Conservation (phyloP, 345 rosid genomes). For the Rhizophora mangle region DNA sequence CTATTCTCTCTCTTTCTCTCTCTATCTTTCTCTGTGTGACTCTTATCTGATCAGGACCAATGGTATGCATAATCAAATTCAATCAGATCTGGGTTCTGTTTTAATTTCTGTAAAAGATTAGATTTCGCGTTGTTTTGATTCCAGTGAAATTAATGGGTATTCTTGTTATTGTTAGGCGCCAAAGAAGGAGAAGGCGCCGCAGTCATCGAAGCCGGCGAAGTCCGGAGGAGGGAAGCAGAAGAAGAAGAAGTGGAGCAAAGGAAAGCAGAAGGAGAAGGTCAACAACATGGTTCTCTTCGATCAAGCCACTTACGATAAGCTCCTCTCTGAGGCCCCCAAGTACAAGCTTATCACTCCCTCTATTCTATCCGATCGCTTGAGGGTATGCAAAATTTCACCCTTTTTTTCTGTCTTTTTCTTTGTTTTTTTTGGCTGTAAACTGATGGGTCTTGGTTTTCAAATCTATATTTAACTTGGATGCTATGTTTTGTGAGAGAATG, state of each 20-base stretch:
- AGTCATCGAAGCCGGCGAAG: slow-evolving; percentile 52
- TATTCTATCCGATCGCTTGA: slow-evolving; percentile 29
- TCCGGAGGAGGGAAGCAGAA: slow-evolving; percentile 58
- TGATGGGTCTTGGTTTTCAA: background rate
- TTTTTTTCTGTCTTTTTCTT: no score
- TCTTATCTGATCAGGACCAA: background rate
- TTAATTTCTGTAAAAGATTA: no score
- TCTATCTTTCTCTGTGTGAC: background rate
- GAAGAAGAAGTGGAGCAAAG: slow-evolving; percentile 48
- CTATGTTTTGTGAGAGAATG: no score
- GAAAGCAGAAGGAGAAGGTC: slow-evolving; percentile 36
- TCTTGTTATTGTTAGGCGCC: slow-evolving; percentile 35
- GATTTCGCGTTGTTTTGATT: no score
- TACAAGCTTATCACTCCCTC: slow-evolving; percentile 35
- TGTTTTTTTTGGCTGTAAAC: background rate
- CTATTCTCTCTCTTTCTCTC: background rate
- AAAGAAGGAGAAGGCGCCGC: slow-evolving; percentile 53
- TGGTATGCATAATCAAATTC: background rate
- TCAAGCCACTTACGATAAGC: slow-evolving; percentile 33
- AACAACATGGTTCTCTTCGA: slow-evolving; percentile 35
- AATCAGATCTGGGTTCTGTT: no score
- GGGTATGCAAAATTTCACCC: slow-evolving; percentile 1
- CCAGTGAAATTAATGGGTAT: no score
- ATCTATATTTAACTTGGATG: no score
- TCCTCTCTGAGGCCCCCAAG: slow-evolving; percentile 28